A percentile compares a stretch with the other conserved stretches of the same genome.
Conservation (phyloP, 306 rosid genomes). For the Quercus parvula region DNA sequence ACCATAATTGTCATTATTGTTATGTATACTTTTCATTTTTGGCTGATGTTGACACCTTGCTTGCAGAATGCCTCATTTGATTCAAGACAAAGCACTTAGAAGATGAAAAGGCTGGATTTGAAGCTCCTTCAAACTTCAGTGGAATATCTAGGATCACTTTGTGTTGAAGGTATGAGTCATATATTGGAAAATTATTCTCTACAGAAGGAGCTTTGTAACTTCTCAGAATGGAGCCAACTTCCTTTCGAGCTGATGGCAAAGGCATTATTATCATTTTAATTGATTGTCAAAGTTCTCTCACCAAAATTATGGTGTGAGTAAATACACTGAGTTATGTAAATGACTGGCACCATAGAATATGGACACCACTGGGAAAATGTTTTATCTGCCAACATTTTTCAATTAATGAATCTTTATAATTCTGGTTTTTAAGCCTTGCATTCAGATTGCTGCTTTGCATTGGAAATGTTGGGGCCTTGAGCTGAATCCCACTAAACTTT, state of each 20-base stretch:
- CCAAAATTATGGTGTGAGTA: slow-evolving; percentile 15
- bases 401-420: not conserved
- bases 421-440: not conserved
- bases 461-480: not conserved
- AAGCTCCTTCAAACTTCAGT: slow-evolving; percentile 15
- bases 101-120: slow-evolving; percentile 12
- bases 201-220: slow-evolving; percentile 11
- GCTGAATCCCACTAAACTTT: not conserved
- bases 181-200: not conserved
- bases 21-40: not conserved
- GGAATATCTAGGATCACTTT: not conserved
- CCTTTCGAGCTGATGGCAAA: not conserved
- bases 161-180: slow-evolving; percentile 10
- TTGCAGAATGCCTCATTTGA: not conserved
- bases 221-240: slow-evolving; percentile 2
- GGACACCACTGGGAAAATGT: not conserved
- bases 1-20: not conserved
- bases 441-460: not conserved
- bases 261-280: not conserved
- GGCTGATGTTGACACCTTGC: not conserved
- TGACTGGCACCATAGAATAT: slow-evolving; percentile 8
- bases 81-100: not conserved
- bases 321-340: slow-evolving; percentile 27
- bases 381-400: not conserved
- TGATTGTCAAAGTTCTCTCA: not conserved